Base-by-base conservation (phyloP, 2,329 filamentous ascomycete genomes). In the Cladophialophora carrionii region DNA sequence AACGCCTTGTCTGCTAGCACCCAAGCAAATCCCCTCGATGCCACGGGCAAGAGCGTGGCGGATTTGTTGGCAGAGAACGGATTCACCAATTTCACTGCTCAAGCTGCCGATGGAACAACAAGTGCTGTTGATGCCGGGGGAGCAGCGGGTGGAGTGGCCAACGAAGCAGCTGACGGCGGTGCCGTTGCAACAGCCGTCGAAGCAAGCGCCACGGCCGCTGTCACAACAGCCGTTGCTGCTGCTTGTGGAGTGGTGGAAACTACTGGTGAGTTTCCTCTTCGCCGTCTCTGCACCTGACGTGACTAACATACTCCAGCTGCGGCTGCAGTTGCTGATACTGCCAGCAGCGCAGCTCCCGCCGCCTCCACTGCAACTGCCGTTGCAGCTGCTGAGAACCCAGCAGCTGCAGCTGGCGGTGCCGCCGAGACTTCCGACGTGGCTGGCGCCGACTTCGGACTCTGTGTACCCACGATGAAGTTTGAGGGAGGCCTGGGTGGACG, bases 31-130 rank as follows among this genome's bases (percentile, higher is more conserved):
- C 86, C 88, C 3, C 85, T 90, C 54, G 75, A 81, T 52, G 86
- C 87, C 14, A 75, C 74, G 59, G 87, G 88, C n/a, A 74, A 88
- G 70, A 88, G 86, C 67, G 85, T 90, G 31, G 88, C 88, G 24
- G 82, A 90, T 63, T 77, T 90, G 64, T 82, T 88, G 77, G 78
- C 76, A 56, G 84, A 83, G 24, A 82, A 87, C 63, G 88, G 88
- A 12, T 88, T 90, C 73, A 80, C 80, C 68, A 86, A 87, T 76
- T 87, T 90, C 70, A 68, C 58, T 32, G 51, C 48, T 17, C 63
- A 68, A 46, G 54, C 58, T 56, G 57, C 67, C 9, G 63, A 64
- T 34, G 72, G 63, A n/a, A 73, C 24, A 70, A 75, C 32, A 71
- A 41, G 34, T 41, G 74, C 51, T 55, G 76, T 75, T 34, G 76